Evolutionary conservation across 2,329 filamentous ascomycete species (phyloP).

Genomic region (Arachnopeziza araneosa): DNA sequence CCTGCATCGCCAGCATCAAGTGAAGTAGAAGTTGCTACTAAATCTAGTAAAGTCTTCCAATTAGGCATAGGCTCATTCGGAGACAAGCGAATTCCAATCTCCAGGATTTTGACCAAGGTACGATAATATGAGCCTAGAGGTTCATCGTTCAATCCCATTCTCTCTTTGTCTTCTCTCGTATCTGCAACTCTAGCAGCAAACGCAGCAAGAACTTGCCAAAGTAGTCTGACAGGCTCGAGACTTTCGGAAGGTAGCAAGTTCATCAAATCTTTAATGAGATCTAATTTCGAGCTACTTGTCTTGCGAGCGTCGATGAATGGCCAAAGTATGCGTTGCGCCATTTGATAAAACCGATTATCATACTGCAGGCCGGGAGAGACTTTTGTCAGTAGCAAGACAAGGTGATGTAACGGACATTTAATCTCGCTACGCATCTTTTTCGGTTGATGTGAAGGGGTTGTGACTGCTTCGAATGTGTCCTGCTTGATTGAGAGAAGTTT

Average conservation of each 20-base stretch:
- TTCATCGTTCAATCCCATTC: constrained; percentile 29
- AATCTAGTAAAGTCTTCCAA: constrained; percentile 50
- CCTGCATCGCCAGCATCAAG: constrained; percentile 63
- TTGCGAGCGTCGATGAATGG: constrained; percentile 48
- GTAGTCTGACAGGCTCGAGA: constrained; percentile 24
- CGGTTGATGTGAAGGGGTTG: background rate
- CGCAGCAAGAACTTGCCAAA: constrained; percentile 28
- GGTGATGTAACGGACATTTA: constrained; percentile 58
- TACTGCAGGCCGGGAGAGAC: constrained; percentile 20
- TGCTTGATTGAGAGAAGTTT: constrained; percentile 47
- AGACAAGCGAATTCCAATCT: constrained; percentile 48
- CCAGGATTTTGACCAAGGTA: constrained; percentile 61
- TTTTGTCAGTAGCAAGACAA: constrained; percentile 51
- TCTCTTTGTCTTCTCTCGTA: constrained; percentile 27
- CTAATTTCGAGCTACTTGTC: constrained; percentile 32
- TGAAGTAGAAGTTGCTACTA: constrained; percentile 50
- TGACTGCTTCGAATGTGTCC: constrained; percentile 33
- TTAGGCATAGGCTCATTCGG: constrained; percentile 23
- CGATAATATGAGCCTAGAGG: constrained; percentile 64
- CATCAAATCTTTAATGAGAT: constrained; percentile 31
- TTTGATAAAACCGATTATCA: constrained; percentile 19
- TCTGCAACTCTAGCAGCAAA: constrained; percentile 22
- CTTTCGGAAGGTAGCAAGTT: constrained; percentile 17
- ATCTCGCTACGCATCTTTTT: constrained; percentile 36
- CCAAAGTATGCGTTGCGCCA: constrained; percentile 45